phyloP scores from a whole-genome alignment of 2,329 filamentous ascomycete genomes.

The Fonsecaea nubica region DNA sequence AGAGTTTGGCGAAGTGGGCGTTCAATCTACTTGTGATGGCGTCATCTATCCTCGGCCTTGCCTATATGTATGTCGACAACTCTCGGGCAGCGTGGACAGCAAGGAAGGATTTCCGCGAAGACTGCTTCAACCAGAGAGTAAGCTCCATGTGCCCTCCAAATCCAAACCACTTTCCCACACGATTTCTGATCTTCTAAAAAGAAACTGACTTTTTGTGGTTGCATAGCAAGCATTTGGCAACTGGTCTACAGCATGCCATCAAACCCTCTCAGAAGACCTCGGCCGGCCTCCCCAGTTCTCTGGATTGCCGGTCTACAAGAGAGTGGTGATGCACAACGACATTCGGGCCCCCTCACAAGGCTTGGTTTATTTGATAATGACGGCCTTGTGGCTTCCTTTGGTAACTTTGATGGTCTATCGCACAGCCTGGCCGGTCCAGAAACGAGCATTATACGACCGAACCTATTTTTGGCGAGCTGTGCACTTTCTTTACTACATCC shows the following conservation, averaged over 20 bases:
- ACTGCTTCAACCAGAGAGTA: constrained; percentile 9
- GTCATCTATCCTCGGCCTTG: background rate
- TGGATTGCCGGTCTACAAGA: background rate
- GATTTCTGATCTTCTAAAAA: background rate
- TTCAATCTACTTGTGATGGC: background rate
- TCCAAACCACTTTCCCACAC: background rate
- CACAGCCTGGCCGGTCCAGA: no score
- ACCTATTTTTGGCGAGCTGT: no score
- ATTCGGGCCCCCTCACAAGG: no score
- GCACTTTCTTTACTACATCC: no score
- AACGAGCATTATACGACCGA: no score
- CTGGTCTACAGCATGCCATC: background rate
- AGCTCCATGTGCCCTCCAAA: background rate
- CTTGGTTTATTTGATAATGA: no score
- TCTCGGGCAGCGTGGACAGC: background rate
- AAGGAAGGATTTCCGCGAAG: constrained; percentile 8
- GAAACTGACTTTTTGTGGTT: background rate
- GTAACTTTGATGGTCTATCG: no score
- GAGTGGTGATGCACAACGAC: background rate
- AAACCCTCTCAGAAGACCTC: background rate
- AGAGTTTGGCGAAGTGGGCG: background rate
- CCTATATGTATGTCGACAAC: background rate
- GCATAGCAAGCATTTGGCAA: background rate
- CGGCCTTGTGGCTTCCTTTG: no score
- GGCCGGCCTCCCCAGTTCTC: background rate